These are phyloP conservation scores for Mucor saturninus DNA, from an alignment of 371 early-diverging fungal species.

Conservation along the genomic window DNA sequence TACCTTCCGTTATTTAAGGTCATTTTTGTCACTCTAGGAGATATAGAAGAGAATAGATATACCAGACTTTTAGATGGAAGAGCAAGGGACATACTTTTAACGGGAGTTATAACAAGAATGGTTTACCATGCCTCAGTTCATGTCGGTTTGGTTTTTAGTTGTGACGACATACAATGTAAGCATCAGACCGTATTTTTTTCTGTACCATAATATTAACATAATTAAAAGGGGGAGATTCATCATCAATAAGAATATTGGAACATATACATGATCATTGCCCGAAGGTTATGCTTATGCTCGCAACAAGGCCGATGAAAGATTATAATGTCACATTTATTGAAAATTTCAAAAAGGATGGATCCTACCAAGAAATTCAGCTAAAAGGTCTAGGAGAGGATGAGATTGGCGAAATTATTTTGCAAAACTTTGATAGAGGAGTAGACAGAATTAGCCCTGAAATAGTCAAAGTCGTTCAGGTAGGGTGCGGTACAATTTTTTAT, in stretches of 20 bases:
- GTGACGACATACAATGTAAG: slow-evolving; percentile 67
- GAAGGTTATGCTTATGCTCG: slow-evolving; percentile 44
- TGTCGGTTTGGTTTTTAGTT: slow-evolving; percentile 51
- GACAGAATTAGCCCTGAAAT: slow-evolving; percentile 52
- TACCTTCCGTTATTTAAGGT: slow-evolving; percentile 50
- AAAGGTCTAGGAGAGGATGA: slow-evolving; percentile 54
- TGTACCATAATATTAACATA: slow-evolving; percentile 3
- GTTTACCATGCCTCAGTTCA: slow-evolving; percentile 48
- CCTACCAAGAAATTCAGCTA: slow-evolving; percentile 45
- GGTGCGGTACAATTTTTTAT: not conserved
- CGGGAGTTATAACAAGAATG: slow-evolving; percentile 50
- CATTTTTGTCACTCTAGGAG: slow-evolving; percentile 44
- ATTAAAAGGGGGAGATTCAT: slow-evolving; percentile 55
- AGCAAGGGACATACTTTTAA: slow-evolving; percentile 49
- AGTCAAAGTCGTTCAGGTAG: slow-evolving; percentile 48
- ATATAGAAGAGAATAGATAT: slow-evolving; percentile 48
- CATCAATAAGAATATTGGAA: slow-evolving; percentile 45
- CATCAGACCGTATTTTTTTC: slow-evolving; percentile 9
- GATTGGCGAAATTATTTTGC: slow-evolving; percentile 55
- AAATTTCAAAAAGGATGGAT: slow-evolving; percentile 33
- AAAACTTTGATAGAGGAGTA: slow-evolving; percentile 52
- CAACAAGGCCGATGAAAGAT: slow-evolving; percentile 58
- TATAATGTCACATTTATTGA: slow-evolving; percentile 47
- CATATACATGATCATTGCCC: slow-evolving; percentile 57
- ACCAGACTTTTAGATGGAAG: slow-evolving; percentile 33